Evolutionary conservation across 1,139 yeast genomes (phyloP).

Genomic region (Taphrina deformans): DNA sequence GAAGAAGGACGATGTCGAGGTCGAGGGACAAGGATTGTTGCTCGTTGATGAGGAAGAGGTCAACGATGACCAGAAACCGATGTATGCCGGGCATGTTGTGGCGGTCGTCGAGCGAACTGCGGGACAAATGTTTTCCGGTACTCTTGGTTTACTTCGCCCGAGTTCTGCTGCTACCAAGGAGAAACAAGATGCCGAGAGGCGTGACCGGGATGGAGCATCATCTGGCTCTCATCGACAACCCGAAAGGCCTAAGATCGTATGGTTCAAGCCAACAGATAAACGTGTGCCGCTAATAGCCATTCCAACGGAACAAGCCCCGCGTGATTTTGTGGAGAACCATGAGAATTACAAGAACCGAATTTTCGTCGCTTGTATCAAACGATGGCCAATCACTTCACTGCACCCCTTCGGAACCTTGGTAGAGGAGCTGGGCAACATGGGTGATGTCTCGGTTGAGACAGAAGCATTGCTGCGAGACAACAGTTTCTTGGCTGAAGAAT

Average conservation of each 20-base stretch:
- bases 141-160: slow-evolving; percentile 88
- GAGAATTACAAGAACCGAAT: slow-evolving; percentile 76
- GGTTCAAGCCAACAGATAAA: slow-evolving; percentile 98
- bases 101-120: slow-evolving; percentile 97
- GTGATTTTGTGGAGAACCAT: slow-evolving; percentile 89
- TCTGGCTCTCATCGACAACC: slow-evolving; percentile 41
- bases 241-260: slow-evolving; percentile 85
- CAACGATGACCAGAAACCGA: slow-evolving; percentile 86
- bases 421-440: slow-evolving; percentile 79
- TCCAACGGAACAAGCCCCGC: slow-evolving; percentile 97
- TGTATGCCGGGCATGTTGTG: slow-evolving; percentile 97
- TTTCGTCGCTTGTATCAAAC: slow-evolving; percentile 90
- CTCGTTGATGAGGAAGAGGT: slow-evolving; percentile 94
- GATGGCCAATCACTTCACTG: slow-evolving; percentile 98
- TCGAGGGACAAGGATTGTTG: slow-evolving; percentile 90
- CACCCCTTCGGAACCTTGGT: slow-evolving; percentile 96
- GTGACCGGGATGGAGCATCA: slow-evolving; percentile 50
- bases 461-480: slow-evolving; percentile 90
- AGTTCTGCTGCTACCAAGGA: slow-evolving; percentile 92
- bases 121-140: slow-evolving; percentile 87
- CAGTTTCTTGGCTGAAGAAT: slow-evolving; percentile 86
- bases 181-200: slow-evolving; percentile 58
- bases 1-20: slow-evolving; percentile 97
- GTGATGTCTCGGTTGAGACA: slow-evolving; percentile 74
- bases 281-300: slow-evolving; percentile 96